Evolutionary conservation across 2,329 filamentous ascomycete species (phyloP), one percentile per base, ranked within the genome.

Genomic region (Pestalotiopsis sp.): DNA sequence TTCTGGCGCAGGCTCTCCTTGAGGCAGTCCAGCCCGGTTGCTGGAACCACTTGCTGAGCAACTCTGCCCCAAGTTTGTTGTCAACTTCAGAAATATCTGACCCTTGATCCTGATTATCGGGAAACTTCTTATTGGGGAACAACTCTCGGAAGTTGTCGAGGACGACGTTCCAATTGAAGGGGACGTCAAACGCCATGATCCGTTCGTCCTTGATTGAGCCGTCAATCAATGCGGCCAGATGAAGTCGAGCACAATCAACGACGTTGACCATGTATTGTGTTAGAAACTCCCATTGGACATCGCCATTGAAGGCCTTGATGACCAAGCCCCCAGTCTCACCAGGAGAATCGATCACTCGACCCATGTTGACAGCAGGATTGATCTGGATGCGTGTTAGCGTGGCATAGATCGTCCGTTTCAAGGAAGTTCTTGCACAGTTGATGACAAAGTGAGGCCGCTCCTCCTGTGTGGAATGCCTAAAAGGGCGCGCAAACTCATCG

Each of bases 401-500:
- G 24, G 55, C 22, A 20, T 24, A n/a, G 11, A 24, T 2, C 22
- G 73, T 73, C 5, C 68, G 64, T 1, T 74, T 69, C 5, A 52
- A 55, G 22, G 44, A 17, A 13, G 63, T 55, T 2, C 44, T 57
- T 7, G 78, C 66, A 3, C 68, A 66, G 56, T 77, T 78, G 48
- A 76, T 65, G 1, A 38, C 58, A 63, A 75, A 78, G 9, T 70
- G 58, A 0, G 71, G 76, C 1, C 74, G 73, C 7, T 73, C 67
- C 20, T 75, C 70, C 3, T 75, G 68, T 6, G 71, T 44, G 40
- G 11, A 44, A 44, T 9, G 10, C 40, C 40, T 14, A 44, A 1
- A 44, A 44, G 40, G 11, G 13, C 40, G 5, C 40, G 40, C 40
- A 44, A 44, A 17, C 17, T 14, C 40, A 17, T 44, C 13, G 11